phyloP scores from a whole-genome alignment of 1,284 basidiomycete genomes.

The Leccinum variabile region DNA sequence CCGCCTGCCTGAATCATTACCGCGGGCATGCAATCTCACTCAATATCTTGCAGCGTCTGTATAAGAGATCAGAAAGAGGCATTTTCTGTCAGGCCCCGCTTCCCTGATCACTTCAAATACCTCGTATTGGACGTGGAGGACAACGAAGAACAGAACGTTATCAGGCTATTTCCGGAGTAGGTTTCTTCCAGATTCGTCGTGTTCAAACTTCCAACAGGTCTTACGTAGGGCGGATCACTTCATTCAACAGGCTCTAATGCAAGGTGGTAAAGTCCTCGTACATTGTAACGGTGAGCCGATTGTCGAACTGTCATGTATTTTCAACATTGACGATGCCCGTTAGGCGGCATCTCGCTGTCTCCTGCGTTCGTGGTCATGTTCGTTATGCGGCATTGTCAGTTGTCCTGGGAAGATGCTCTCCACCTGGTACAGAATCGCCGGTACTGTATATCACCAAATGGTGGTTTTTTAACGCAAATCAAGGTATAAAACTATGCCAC shows the following conservation, averaged over 20 bases:
- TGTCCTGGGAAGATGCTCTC: constrained; percentile 83
- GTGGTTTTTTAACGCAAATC: constrained; percentile 84
- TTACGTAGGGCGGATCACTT: constrained; percentile 67
- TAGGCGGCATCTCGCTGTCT: constrained; percentile 85
- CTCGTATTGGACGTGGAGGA: constrained; percentile 87
- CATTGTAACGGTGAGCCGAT: constrained; percentile 80
- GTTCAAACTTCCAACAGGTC: neutral
- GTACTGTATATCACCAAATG: constrained; percentile 88
- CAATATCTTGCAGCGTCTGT: constrained; percentile 59
- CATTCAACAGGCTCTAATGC: constrained; percentile 69
- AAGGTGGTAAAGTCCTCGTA: constrained; percentile 79
- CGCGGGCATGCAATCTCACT: neutral
- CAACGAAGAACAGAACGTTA: constrained; percentile 88
- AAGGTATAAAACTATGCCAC: constrained; percentile 52
- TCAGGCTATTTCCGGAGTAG: constrained; percentile 76
- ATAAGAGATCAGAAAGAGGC: constrained; percentile 86
- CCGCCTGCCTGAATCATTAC: neutral
- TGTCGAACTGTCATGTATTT: neutral
- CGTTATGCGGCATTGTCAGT: constrained; percentile 80
- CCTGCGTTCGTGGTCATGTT: constrained; percentile 92
- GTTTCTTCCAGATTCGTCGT: constrained; percentile 25
- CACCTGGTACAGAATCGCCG: constrained; percentile 85
- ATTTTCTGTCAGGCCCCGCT: constrained; percentile 84
- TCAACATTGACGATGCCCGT: constrained; percentile 1
- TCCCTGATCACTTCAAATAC: constrained; percentile 79